Base-by-base conservation (phyloP, 73 alveolate species). In the Paramecium caudatum region DNA sequence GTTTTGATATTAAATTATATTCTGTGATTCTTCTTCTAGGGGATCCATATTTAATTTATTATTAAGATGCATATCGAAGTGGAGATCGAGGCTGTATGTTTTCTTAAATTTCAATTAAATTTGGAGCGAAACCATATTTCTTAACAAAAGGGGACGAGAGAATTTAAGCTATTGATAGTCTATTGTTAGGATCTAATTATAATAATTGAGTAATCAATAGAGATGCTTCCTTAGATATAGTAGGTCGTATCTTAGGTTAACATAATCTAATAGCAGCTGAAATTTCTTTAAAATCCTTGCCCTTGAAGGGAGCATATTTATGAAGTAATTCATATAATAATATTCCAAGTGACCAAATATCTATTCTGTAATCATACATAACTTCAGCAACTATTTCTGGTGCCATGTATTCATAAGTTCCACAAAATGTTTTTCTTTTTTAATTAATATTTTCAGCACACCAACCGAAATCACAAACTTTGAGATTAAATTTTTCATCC, bases 341-440 rank as follows among this genome's bases (percentile, higher is more conserved):
- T 16, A 97, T 91, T 5, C 99, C 99, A 33, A 97, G 82, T 21
- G 97, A 94, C 99, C 99, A 97, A 36, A 95, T 91, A 92, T 97
- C 99, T 2, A 96, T 93, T 25, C 97, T 90, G 46, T 96, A 95
- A 82, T 95, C 97, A 83, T 97, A 96, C 15, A 93, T 86, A 8
- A 74, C 82, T 47, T 91, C 95, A 69, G 61, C 78, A 2, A 97
- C 86, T 95, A 97, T 97, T 91, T 97, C 99, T 34, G 99, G 99
- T 21, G 99, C 93, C 99, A 97, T 97, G 82, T 97, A 97, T 63
- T 86, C 93, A 61, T 62, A 86, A 3, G 93, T 86, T 61, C 93
- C 93, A 62, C 93, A 86, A 5, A 86, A 65, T 5, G 93, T 86
- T 10, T 36, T 86, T 47, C 93, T 86, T 39, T 78, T 86, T 41